Evolutionary conservation across 345 rosid genomes (phyloP).

Genomic region (Toxicodendron radicans): DNA sequence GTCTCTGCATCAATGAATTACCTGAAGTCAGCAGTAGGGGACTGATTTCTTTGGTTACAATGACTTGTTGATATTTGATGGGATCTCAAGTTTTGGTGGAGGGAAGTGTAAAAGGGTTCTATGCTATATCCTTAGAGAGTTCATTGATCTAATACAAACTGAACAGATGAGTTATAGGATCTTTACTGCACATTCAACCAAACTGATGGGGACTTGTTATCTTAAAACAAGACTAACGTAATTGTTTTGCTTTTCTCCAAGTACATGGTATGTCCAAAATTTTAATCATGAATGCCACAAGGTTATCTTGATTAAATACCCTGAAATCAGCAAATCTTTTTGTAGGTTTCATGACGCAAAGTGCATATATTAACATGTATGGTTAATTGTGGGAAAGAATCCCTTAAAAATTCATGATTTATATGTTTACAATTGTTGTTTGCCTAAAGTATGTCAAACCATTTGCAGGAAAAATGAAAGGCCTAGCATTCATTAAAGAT

Average conservation of each 20-base stretch:
- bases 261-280: background rate
- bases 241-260: background rate
- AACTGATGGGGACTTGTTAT: background rate
- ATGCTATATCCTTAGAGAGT: background rate
- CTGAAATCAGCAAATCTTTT: background rate
- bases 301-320: background rate
- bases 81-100: background rate
- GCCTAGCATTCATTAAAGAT: conserved; percentile 90
- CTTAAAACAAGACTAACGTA: background rate
- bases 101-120: background rate
- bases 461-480: conserved; percentile 84
- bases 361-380: background rate
- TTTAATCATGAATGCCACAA: background rate
- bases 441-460: conserved; percentile 9
- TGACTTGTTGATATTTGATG: background rate
- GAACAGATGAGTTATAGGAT: background rate
- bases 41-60: background rate
- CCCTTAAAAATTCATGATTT: conserved; percentile 6
- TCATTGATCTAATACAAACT: background rate
- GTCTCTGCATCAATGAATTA: background rate
- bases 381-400: background rate
- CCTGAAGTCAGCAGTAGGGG: background rate
- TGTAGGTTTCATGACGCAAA: background rate
- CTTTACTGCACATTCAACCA: background rate
- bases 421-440: background rate